Evolutionary conservation across 257 asterid genomes (phyloP).

Genomic region (Ballota nigra): DNA sequence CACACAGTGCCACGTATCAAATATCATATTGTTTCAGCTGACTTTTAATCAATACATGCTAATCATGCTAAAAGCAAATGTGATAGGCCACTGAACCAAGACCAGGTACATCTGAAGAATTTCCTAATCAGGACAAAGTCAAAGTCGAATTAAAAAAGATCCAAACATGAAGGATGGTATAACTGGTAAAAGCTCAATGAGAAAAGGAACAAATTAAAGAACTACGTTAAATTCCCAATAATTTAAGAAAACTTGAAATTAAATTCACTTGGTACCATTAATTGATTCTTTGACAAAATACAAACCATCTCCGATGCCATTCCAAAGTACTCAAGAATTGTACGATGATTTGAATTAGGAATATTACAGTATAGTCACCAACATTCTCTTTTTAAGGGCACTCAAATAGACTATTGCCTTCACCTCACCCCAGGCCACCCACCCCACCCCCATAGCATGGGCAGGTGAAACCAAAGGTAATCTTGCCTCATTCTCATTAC

Average conservation of each 20-base stretch:
- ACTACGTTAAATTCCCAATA: not conserved
- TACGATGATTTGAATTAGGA: too few species aligned
- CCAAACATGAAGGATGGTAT: not conserved
- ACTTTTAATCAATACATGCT: not conserved
- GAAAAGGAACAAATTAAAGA: not conserved
- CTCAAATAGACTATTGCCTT: too few species aligned
- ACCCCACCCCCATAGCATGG: not conserved
- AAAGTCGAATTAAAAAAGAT: not conserved
- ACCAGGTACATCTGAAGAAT: not conserved
- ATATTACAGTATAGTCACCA: too few species aligned
- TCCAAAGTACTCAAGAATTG: too few species aligned
- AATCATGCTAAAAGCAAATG: not conserved
- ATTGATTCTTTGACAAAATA: too few species aligned
- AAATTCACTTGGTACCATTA: not conserved
- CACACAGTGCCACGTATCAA: not conserved
- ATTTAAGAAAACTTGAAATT: not conserved
- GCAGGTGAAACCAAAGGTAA: constrained; percentile 5
- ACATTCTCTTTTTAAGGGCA: too few species aligned
- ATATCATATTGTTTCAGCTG: not conserved
- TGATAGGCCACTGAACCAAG: not conserved
- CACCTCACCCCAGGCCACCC: not conserved
- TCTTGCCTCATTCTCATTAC: not conserved
- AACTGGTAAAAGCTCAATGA: not conserved
- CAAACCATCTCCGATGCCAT: too few species aligned
- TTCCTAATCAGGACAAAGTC: not conserved